Evolutionary conservation across 2,329 filamentous ascomycete genomes (phyloP), one percentile per base, ranked within the genome.

Genomic region (Penicillium sclerotiorum): DNA sequence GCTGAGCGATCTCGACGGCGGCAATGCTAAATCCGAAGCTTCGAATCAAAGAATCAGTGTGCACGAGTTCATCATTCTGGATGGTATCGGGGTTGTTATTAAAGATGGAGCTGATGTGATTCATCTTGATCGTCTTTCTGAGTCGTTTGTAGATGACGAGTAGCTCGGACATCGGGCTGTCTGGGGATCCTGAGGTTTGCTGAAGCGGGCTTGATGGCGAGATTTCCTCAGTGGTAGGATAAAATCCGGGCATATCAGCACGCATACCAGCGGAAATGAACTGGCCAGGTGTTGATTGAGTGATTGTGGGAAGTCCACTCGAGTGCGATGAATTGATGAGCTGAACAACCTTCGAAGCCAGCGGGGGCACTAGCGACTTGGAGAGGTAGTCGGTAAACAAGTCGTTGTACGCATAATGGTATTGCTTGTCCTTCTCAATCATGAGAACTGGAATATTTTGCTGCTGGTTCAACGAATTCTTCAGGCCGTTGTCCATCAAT

Each of bases 1-100:
- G 87, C 68, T 96, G 91, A 56, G 92, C 87, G 57, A 97, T 96
- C 72, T 99, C 94, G 4, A 89, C 85, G 0, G 91, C 86, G 8
- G 91, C 87, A 50, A 99, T 91, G 0, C 92, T 93, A 66, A 86
- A 90, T 2, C 90, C 93, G 12, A 96, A 84, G 52, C 62, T 74
- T 50, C 67, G 68, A 47, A 74, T 69, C 41, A 76, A 50, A 4
- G 67, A 68, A 53, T 73, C 71, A 1, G 75, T 75, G 50, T 78
- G 68, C 1, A 77, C 74, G 49, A 79, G 61, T 37, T 82, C 79
- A 36, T 80, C 77, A 8, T 63, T 65, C 15, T 61, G 62, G 5
- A 71, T 62, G 4, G 70, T 64, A 8, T 73, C 71, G 12, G 74
- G 65, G 2, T 68, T 68, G 43, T 77, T 75, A 11, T 64, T 63